These are phyloP conservation scores for Dactylonectria macrodidyma DNA, from an alignment of 2,329 filamentous ascomycete genomes.

Conservation along the genomic window DNA sequence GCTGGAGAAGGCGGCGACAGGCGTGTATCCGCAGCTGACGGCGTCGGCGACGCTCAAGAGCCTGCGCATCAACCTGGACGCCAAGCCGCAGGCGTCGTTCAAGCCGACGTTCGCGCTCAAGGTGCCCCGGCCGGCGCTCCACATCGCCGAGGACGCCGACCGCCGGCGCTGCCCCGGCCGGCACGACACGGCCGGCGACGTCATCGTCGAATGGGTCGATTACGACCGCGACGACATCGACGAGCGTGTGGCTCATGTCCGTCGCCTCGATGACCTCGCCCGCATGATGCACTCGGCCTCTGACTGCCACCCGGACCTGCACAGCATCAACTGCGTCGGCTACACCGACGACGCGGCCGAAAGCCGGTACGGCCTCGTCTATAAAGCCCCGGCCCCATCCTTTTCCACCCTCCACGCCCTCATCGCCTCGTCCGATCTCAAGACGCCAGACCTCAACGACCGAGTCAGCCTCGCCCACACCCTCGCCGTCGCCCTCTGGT, in stretches of 20 bases:
- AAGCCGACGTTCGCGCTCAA: slow-evolving; percentile 60
- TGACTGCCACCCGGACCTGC: slow-evolving; percentile 61
- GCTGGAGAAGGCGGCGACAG: slow-evolving; percentile 58
- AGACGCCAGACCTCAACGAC: slow-evolving; percentile 62
- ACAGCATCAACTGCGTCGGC: slow-evolving; percentile 63
- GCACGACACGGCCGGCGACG: slow-evolving; percentile 53
- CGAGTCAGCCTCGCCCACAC: slow-evolving; percentile 59
- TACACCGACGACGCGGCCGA: slow-evolving; percentile 59
- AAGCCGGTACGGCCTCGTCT: slow-evolving; percentile 61
- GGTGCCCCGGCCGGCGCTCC: slow-evolving; percentile 53
- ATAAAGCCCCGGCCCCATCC: slow-evolving; percentile 54
- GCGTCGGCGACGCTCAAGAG: slow-evolving; percentile 61
- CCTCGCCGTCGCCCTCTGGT: slow-evolving; percentile 62
- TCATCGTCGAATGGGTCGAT: slow-evolving; percentile 62
- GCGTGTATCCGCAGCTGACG: slow-evolving; percentile 59
- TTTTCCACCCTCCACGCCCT: slow-evolving; percentile 58
- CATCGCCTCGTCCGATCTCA: slow-evolving; percentile 54
- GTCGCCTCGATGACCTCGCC: slow-evolving; percentile 62
- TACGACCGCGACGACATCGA: slow-evolving; percentile 61
- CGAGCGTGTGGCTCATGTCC: slow-evolving; percentile 59
- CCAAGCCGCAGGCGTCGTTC: slow-evolving; percentile 57
- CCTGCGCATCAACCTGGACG: slow-evolving; percentile 63
- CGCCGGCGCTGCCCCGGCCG: slow-evolving; percentile 51
- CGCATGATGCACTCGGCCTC: slow-evolving; percentile 64
- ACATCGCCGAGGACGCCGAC: slow-evolving; percentile 30